Base-by-base conservation (phyloP, 768 basidiomycete genomes). In the Auriscalpium orientale region DNA sequence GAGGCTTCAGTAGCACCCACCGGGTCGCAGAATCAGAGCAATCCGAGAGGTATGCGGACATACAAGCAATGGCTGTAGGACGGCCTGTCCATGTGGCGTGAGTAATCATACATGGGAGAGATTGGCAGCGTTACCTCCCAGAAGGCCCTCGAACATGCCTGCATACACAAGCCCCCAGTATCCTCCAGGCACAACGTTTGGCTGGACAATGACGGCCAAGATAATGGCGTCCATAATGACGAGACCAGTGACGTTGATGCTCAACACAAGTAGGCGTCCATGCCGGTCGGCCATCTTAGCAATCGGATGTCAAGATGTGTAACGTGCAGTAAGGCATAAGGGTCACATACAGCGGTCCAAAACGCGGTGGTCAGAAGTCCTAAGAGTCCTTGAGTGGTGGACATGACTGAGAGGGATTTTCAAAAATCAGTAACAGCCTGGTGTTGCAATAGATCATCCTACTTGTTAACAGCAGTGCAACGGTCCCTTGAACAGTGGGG, bases 221-320 rank as follows among this genome's bases (percentile, higher is more conserved):
- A 49, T 37, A 2, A n/a, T 22, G 20, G 49, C 15, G 47, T 49
- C 48, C 7, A 21, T 28, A 9, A 55, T 36, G 12, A 55, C 20
- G n/a, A 49, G 38, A 7, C 47, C 46, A 28, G n/a, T 18, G 6
- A 44, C 33, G 4, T 48, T 46, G 37, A 55, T 12, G 22, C 47
- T 20, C 21, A 55, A 10, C 15, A 55, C 35, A 34, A 20, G 12
- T 18, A 38, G 49, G 47, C 54, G 54, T 4, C 54, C 54, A 55
- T 55, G 43, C 6, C 54, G 46, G 43, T 55, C 54, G 33, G 54
- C 49, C 7, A 55, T 46, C 54, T 55, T n/a, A 21, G 28, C 28
- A 28, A 28, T 28, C 28, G 7, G 28, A 4, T 28, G 28, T 28
- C 28, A 28, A 28, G 28, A 28, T 28, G 28, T 28, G 28, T 28